Percentiles rank a stretch among this genome's conserved stretches.
Evolutionary conservation across 2,329 filamentous ascomycete genomes (phyloP).

Genomic region (Apiospora rasikravindrae): DNA sequence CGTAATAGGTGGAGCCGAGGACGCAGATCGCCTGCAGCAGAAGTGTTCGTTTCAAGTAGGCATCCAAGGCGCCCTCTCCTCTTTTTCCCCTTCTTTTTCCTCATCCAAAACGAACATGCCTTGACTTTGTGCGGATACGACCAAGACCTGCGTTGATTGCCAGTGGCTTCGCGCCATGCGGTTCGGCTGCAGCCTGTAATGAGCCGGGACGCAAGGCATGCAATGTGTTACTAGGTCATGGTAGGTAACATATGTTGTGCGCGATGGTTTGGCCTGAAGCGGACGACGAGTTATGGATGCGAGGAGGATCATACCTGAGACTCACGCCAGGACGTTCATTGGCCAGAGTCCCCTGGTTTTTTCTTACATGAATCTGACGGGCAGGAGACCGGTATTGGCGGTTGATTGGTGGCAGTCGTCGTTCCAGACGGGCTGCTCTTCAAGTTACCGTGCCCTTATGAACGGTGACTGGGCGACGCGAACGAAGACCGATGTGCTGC

Average conservation of each 20-base stretch:
- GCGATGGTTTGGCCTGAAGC: slow-evolving; percentile 5
- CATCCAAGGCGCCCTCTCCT: not conserved
- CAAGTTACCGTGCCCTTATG: not conserved
- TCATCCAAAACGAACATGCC: not conserved
- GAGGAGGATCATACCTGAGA: slow-evolving; percentile 5
- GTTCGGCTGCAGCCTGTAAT: slow-evolving; percentile 10
- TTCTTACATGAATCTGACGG: not conserved
- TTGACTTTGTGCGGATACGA: slow-evolving; percentile 1
- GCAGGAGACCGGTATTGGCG: not conserved
- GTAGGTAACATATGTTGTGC: slow-evolving; percentile 2
- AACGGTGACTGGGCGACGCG: not conserved
- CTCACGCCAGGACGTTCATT: not conserved
- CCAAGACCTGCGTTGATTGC: not conserved
- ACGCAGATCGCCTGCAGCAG: slow-evolving; percentile 9
- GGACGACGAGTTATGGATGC: not conserved
- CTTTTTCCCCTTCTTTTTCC: not conserved
- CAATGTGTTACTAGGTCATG: not conserved
- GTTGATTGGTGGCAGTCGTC: not conserved
- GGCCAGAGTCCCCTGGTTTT: not conserved
- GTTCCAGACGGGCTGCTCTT: not conserved
- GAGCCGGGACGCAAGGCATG: slow-evolving; percentile 10
- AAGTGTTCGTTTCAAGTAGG: slow-evolving; percentile 13
- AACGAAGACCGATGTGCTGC: slow-evolving; percentile 1
- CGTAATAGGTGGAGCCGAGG: not conserved
- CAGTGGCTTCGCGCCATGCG: slow-evolving; percentile 6